Evolutionary conservation across 2,329 filamentous ascomycete genomes (phyloP).

Genomic region (Hymenoscyphus occultus): DNA sequence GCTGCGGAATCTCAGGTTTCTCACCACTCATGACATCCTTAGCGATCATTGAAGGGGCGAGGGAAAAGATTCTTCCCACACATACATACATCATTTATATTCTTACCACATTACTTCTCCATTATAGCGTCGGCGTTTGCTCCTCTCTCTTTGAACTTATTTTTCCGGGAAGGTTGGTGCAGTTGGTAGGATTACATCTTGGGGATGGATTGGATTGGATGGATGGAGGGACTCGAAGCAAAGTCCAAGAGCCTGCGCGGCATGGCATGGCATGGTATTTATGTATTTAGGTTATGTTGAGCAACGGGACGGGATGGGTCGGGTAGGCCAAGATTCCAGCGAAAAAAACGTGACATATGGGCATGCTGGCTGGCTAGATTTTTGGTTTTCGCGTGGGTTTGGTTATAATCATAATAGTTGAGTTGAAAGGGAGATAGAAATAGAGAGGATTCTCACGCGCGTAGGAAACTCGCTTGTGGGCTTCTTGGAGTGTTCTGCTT

Average conservation of each 20-base stretch:
- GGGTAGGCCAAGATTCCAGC: no score
- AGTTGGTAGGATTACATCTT: not conserved
- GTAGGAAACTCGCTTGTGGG: not conserved
- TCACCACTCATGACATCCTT: not conserved
- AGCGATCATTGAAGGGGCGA: not conserved
- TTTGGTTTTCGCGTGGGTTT: not conserved
- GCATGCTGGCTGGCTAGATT: not conserved
- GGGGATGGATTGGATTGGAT: not conserved
- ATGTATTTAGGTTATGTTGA: not conserved
- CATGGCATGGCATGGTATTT: not conserved
- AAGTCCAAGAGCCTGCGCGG: no score
- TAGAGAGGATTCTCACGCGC: not conserved
- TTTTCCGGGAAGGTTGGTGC: not conserved
- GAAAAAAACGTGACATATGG: not conserved
- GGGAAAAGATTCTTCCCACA: not conserved
- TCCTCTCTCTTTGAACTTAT: not conserved
- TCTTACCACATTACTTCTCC: not conserved
- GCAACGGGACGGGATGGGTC: not conserved
- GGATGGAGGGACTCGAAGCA: not conserved
- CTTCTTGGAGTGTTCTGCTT: not conserved
- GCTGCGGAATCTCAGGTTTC: not conserved
- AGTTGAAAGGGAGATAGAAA: not conserved
- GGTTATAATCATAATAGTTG: conserved; percentile 1
- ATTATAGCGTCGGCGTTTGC: conserved; percentile 4
- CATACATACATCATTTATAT: not conserved